Conservation (phyloP, 352 stramenopile species). For the Pythium dissimile region DNA sequence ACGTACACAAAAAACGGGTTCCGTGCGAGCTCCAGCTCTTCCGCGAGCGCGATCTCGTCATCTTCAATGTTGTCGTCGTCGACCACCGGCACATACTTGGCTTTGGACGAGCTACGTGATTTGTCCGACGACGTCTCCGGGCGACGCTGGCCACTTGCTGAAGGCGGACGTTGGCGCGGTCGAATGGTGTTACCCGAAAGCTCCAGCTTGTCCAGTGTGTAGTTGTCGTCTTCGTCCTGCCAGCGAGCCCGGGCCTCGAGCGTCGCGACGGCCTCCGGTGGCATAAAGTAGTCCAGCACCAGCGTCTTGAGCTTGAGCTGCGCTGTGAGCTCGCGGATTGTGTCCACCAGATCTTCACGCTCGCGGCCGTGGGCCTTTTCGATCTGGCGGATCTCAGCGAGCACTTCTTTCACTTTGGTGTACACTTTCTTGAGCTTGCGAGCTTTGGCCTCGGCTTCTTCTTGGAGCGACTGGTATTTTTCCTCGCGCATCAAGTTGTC, state of each 20-base stretch:
- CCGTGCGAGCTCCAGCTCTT: conserved; percentile 63
- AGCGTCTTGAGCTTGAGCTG: conserved; percentile 96
- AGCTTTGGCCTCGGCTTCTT: conserved; percentile 94
- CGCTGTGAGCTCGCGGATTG: conserved; percentile 93
- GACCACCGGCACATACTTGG: conserved; percentile 38
- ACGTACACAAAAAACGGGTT: conserved; percentile 87
- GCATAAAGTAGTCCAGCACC: conserved; percentile 91
- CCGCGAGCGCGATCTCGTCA: conserved; percentile 58
- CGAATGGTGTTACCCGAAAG: conserved; percentile 68
- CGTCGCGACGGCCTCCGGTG: conserved; percentile 42
- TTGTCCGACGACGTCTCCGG: conserved; percentile 74
- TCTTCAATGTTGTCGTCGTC: conserved; percentile 38
- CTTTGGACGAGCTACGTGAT: conserved; percentile 27
- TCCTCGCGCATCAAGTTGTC: conserved; percentile 92
- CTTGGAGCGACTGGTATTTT: conserved; percentile 84
- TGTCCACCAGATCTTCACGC: conserved; percentile 93
- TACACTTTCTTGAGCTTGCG: conserved; percentile 97
- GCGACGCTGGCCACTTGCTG: conserved; percentile 58
- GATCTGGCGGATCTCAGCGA: conserved; percentile 92
- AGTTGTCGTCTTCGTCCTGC: conserved; percentile 79
- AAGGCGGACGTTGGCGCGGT: conserved; percentile 60
- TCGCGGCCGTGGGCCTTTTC: conserved; percentile 91
- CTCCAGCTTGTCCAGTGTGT: conserved; percentile 65
- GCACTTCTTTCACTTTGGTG: conserved; percentile 85
- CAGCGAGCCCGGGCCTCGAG: conserved; percentile 62